A percentile compares a stretch with the other conserved stretches of the same genome.
phyloP scores from a whole-genome alignment of 78 protist genomes.

The Protostelium mycophagum region DNA sequence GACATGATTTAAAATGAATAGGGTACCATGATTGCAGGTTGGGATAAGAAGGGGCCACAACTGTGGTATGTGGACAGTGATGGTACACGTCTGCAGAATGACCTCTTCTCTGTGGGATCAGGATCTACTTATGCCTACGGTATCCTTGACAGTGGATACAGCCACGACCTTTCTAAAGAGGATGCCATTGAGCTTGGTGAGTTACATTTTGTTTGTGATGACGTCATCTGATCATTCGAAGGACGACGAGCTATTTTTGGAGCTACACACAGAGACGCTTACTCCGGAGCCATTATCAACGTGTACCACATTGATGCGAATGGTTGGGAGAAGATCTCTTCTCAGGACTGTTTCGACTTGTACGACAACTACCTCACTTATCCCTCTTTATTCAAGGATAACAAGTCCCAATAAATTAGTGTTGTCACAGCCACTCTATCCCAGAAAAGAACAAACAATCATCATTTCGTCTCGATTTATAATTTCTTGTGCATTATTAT shows the following conservation, averaged over 20 bases:
- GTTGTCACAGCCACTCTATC: background rate
- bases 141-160: slow-evolving; percentile 96
- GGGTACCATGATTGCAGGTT: slow-evolving; percentile 99
- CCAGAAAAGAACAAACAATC: background rate
- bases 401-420: background rate
- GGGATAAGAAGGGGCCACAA: slow-evolving; percentile 94
- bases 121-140: slow-evolving; percentile 99
- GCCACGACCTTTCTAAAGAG: slow-evolving; percentile 69
- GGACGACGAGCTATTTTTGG: slow-evolving; percentile 93
- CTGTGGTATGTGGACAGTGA: slow-evolving; percentile 96
- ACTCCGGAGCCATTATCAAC: slow-evolving; percentile 93
- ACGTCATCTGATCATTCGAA: background rate
- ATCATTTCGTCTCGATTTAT: background rate
- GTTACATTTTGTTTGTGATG: background rate
- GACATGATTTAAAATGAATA: background rate
- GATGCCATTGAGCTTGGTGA: slow-evolving; percentile 94
- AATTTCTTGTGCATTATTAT: no score
- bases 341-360: slow-evolving; percentile 50
- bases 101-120: slow-evolving; percentile 96
- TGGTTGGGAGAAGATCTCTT: slow-evolving; percentile 76
- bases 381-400: background rate
- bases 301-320: slow-evolving; percentile 73
- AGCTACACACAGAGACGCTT: slow-evolving; percentile 98
- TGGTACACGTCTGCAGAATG: slow-evolving; percentile 91
- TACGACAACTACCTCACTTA: slow-evolving; percentile 38